These are phyloP conservation scores for Suhomyces maxii DNA, from an alignment of 1,139 yeast species.

Conservation along the genomic window DNA sequence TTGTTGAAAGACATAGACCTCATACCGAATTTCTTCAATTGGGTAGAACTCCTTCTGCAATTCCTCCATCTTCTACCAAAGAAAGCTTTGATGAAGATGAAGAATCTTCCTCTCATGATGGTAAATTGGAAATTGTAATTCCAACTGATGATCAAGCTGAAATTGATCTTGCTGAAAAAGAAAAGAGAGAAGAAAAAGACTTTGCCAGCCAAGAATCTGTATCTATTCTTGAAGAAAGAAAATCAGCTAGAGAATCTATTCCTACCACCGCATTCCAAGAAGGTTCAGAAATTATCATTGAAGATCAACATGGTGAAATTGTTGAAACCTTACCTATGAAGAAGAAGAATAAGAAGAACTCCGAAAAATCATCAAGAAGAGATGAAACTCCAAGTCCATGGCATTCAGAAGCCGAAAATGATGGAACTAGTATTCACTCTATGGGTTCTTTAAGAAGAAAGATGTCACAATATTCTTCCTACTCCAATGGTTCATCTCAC, in stretches of 20 bases:
- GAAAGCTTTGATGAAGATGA: slow-evolving; percentile 9
- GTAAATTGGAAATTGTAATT: slow-evolving; percentile 4
- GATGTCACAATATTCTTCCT: slow-evolving; percentile 32
- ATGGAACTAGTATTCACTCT: slow-evolving; percentile 40
- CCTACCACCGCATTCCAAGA: slow-evolving; percentile 66
- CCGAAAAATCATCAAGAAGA: not conserved
- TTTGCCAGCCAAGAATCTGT: slow-evolving; percentile 1
- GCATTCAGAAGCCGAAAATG: slow-evolving; percentile 9
- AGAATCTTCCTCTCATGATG: slow-evolving; percentile 14
- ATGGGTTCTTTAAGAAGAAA: slow-evolving; percentile 40
- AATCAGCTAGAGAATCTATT: slow-evolving; percentile 4
- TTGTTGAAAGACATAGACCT: slow-evolving; percentile 37
- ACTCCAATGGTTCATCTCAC: slow-evolving; percentile 11
- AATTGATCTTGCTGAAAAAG: not conserved
- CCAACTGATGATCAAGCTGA: slow-evolving; percentile 1
- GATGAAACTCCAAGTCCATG: not conserved
- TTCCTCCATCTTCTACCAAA: slow-evolving; percentile 12
- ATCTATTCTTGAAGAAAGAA: slow-evolving; percentile 2
- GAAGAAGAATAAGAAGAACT: not conserved
- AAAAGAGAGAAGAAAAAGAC: not conserved
- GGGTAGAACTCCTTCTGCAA: slow-evolving; percentile 30
- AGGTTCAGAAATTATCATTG: slow-evolving; percentile 69
- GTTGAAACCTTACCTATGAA: slow-evolving; percentile 42
- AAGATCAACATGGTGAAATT: slow-evolving; percentile 80
- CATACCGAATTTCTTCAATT: slow-evolving; percentile 44